These are phyloP conservation scores for Russula earlei DNA, from an alignment of 768 basidiomycete genomes.

Conservation along the genomic window DNA sequence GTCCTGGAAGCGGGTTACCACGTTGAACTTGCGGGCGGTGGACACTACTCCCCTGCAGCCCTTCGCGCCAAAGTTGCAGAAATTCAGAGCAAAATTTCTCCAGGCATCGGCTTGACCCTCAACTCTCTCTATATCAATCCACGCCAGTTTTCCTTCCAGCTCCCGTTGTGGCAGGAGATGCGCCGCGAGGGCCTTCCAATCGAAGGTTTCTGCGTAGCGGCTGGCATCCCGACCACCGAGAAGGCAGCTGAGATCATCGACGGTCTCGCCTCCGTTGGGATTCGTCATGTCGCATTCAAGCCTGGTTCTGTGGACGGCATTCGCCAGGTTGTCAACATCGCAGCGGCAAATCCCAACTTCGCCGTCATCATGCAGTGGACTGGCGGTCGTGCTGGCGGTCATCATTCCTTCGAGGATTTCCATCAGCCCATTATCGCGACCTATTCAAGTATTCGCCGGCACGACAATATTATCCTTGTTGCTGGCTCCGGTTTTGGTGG, in stretches of 20 bases:
- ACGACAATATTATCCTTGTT: slow-evolving; percentile 81
- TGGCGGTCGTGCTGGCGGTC: slow-evolving; percentile 96
- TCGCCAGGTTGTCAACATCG: slow-evolving; percentile 94
- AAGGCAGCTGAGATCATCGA: slow-evolving; percentile 95
- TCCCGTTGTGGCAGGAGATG: slow-evolving; percentile 98
- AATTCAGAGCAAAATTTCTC: slow-evolving; percentile 75
- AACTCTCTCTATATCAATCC: slow-evolving; percentile 98
- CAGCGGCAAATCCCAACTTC: slow-evolving; percentile 87
- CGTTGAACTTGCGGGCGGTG: slow-evolving; percentile 94
- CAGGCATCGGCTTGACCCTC: slow-evolving; percentile 86
- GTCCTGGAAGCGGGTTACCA: slow-evolving; percentile 91
- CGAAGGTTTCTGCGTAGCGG: slow-evolving; percentile 99
- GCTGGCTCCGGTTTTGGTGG: slow-evolving; percentile 95
- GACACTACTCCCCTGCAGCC: slow-evolving; percentile 88
- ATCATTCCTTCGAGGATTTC: slow-evolving; percentile 98
- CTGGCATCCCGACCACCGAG: slow-evolving; percentile 93
- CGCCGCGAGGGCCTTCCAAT: slow-evolving; percentile 88
- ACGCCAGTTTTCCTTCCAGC: slow-evolving; percentile 93
- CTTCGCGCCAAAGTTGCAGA: slow-evolving; percentile 88
- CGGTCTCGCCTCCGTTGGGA: slow-evolving; percentile 71
- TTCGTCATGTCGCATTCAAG: slow-evolving; percentile 96
- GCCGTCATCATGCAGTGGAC: slow-evolving; percentile 99
- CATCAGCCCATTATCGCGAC: slow-evolving; percentile 91
- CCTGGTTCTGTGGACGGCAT: slow-evolving; percentile 98
- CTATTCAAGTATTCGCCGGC: slow-evolving; percentile 82